Base-by-base conservation (phyloP, 2,329 filamentous ascomycete species). In the Xylaria sp. region DNA sequence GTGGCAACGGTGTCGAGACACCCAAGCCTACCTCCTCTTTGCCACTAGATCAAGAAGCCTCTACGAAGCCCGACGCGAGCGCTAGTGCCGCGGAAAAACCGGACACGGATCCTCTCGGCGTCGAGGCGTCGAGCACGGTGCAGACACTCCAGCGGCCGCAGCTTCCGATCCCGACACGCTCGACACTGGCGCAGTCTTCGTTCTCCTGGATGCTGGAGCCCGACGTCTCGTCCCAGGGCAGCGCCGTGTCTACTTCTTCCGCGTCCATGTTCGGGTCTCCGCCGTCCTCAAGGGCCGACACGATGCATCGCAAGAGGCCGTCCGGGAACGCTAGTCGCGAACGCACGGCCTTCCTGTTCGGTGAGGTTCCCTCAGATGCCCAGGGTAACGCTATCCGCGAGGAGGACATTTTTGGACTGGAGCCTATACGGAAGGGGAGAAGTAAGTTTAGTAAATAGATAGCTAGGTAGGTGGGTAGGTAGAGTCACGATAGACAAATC, bases 141-240 rank as follows among this genome's bases (percentile, higher is more conserved):
- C 74, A 74, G 57, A 71, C 78, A 68, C 62, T 74, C 75, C 55
- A 79, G 69, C 71, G 79, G 11, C 77, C 79, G 12, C 71, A 74
- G 3, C 80, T 78, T 53, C 80, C 86, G 1, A 85, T 89, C 17
- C 88, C 87, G 0, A 88, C 88, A 21, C 85, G 90, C 24, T 91
- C 90, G 3, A 88, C 85, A 0, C 83, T 93, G 39, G 90, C 90
- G 0, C 90, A 92, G 72, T 93, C 92, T 7, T 91, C 90, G 3
- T 94, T 93, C 78, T 90, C 91, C 1, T 93, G 90, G 90, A 94
- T 94, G 91, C 83, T 94, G 1, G 89, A 90, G 71, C 86, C 85
- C 2, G 85, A 86, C 71, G 76, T 82, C 62, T 78, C 81, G 56
- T 11, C 73, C 68, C 48, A 27, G 42, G 45, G 42, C 6, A 55